Conservation (phyloP, 495 filamentous ascomycete genomes). For the Opeltia flavorubescens region DNA sequence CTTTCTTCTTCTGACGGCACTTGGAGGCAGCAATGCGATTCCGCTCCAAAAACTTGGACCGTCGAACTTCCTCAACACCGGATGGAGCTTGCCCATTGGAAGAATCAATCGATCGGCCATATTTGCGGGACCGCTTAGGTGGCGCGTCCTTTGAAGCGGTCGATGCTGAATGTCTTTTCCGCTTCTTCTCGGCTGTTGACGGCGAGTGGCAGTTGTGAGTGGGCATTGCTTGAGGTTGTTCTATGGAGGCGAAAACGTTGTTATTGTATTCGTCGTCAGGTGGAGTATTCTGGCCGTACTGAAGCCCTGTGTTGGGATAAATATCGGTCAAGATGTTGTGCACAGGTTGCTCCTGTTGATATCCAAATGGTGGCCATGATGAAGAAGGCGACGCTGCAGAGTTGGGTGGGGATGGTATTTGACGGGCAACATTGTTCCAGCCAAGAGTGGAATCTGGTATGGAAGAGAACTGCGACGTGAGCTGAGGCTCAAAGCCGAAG, state of each 20-base stretch:
- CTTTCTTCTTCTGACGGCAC: constrained; percentile 78
- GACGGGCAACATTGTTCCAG: constrained; percentile 1
- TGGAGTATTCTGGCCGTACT: constrained; percentile 16
- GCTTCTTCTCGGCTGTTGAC: not conserved
- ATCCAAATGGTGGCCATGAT: constrained; percentile 9
- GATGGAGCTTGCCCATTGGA: not conserved
- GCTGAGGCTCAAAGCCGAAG: constrained; percentile 11
- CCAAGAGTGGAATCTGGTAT: not conserved
- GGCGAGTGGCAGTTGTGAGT: not conserved
- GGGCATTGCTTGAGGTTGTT: constrained; percentile 2
- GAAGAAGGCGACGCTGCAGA: constrained; percentile 6
- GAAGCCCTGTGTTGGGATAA: constrained; percentile 7
- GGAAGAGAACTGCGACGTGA: constrained; percentile 1
- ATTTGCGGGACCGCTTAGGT: constrained; percentile 15
- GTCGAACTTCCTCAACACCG: constrained; percentile 12
- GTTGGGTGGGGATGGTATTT: constrained; percentile 9
- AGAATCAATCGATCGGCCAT: constrained; percentile 2
- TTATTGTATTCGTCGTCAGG: constrained; percentile 11
- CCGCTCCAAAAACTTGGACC: constrained; percentile 49
- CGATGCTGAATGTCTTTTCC: not conserved
- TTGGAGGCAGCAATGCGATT: constrained; percentile 79
- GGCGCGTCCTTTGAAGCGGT: not conserved
- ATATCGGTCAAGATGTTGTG: constrained; percentile 12
- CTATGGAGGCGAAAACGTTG: constrained; percentile 7
- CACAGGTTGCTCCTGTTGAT: constrained; percentile 2